A percentile compares a stretch with the other conserved stretches of the same genome.
Evolutionary conservation across 306 rosid genomes (phyloP).

Genomic region (Corylus americana): DNA sequence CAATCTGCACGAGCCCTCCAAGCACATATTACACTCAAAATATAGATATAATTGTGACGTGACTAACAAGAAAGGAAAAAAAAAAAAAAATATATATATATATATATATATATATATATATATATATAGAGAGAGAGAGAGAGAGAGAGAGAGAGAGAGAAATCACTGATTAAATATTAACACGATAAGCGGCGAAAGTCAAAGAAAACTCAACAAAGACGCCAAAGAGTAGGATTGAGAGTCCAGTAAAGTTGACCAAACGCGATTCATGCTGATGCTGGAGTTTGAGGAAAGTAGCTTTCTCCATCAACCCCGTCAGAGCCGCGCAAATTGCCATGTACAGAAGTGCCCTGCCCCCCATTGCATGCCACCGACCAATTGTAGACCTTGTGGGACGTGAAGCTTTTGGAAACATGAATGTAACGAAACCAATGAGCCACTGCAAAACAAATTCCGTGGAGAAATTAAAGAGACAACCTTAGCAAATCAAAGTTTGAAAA

Average conservation of each 20-base stretch:
- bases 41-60: no score
- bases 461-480: background rate
- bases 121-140: no score
- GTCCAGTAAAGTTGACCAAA: conserved; percentile 61
- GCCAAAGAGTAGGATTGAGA: conserved; percentile 72
- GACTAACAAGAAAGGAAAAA: background rate
- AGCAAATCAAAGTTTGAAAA: background rate
- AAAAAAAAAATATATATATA: no score
- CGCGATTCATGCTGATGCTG: conserved; percentile 22
- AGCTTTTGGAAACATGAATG: conserved; percentile 48
- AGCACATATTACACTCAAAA: conserved; percentile 7
- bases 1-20: background rate
- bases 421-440: conserved; percentile 64
- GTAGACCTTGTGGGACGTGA: background rate
- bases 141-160: no score
- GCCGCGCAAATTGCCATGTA: conserved; percentile 77
- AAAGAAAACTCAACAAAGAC: conserved; percentile 58
- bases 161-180: background rate
- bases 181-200: conserved; percentile 30
- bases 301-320: conserved; percentile 71
- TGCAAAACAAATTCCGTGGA: conserved; percentile 23
- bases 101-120: no score
- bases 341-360: conserved; percentile 64
- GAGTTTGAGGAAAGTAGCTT: conserved; percentile 32
- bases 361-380: conserved; percentile 57